Evolutionary conservation across 371 early-diverging fungal genomes (phyloP), one percentile per base, ranked within the genome.

Genomic region (Mortierella sp.): DNA sequence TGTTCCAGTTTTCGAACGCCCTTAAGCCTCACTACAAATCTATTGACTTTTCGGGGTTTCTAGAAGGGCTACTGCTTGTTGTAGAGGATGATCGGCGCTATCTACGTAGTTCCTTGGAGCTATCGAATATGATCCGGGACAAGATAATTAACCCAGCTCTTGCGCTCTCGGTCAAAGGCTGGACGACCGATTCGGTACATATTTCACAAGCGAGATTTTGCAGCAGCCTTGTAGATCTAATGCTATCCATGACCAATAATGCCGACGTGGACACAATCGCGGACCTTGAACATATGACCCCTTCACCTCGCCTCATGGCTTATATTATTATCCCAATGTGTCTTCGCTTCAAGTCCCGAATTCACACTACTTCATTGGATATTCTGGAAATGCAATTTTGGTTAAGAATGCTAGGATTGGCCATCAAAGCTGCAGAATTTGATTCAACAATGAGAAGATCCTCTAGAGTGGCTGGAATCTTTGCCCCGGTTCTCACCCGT

Each of bases 201-300:
- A 70, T 84, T 13, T 72, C 70, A 0, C 81, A 77, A 31, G 60
- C 71, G 17, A 67, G 60, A 37, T 88, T 88, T 61, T 86, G 88
- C 51, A 83, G 85, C 54, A 76, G 86, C 2, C 68, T 91, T 13
- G 90, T 88, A 2, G 85, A 88, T 15, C 68, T 91, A 10, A 85
- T 91, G 28, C 81, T 90, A 31, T 86, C 87, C 6, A 81, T 91
- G 59, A 81, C 89, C 73, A 87, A 87, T 43, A 76, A 86, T 49
- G 85, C 91, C 0, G 80, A 87, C 2, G 82, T 83, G 32, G 89
- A 90, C 65, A 87, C 88, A 0, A 55, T 90, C 26, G 58, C 70
- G 3, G 88, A 87, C 37, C 75, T 91, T 40, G 89, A 90, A 34
- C 71, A 82, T 34, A 70, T 84, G 17, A 31, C 75, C 12, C 84